Evolutionary conservation across 768 basidiomycete species (phyloP).

Genomic region (Suillus subluteus): DNA sequence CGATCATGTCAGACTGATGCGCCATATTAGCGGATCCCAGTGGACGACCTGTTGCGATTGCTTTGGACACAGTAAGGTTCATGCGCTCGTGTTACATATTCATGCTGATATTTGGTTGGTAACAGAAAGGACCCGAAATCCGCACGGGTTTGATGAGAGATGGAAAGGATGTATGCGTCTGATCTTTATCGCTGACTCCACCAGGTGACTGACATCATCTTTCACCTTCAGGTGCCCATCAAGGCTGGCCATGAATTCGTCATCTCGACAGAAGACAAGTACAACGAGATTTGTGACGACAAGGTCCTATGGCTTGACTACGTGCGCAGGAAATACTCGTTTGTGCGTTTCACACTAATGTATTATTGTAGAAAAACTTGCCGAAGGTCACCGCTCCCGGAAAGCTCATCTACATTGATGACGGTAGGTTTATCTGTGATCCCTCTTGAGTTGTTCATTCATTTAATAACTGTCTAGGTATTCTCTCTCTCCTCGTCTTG

Average conservation of each 20-base stretch:
- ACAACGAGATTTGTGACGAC: slow-evolving; percentile 78
- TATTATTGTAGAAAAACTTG: slow-evolving; percentile 69
- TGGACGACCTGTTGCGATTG: slow-evolving; percentile 95
- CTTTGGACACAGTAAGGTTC: slow-evolving; percentile 85
- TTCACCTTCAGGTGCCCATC: slow-evolving; percentile 66
- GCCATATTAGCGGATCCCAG: slow-evolving; percentile 55
- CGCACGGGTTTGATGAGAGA: slow-evolving; percentile 93
- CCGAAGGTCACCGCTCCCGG: slow-evolving; percentile 97
- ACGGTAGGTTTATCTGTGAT: slow-evolving; percentile 54
- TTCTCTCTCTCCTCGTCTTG: slow-evolving; percentile 91
- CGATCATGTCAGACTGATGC: slow-evolving; percentile 14
- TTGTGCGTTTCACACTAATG: slow-evolving; percentile 7
- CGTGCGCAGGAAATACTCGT: slow-evolving; percentile 48
- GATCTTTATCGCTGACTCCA: slow-evolving; percentile 10
- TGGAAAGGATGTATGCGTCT: slow-evolving; percentile 74
- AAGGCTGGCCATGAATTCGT: slow-evolving; percentile 92
- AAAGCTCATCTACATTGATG: slow-evolving; percentile 96
- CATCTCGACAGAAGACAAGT: slow-evolving; percentile 82
- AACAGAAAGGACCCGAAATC: slow-evolving; percentile 98
- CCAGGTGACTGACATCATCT: slow-evolving; percentile 12
- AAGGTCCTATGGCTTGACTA: slow-evolving; percentile 94
- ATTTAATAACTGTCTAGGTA: slow-evolving; percentile 43
- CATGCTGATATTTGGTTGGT: neutral
- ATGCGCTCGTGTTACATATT: slow-evolving; percentile 10
- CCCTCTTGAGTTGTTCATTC: slow-evolving; percentile 10